Evolutionary conservation across 768 basidiomycete species (phyloP).

Genomic region (Boletus subparvulus): DNA sequence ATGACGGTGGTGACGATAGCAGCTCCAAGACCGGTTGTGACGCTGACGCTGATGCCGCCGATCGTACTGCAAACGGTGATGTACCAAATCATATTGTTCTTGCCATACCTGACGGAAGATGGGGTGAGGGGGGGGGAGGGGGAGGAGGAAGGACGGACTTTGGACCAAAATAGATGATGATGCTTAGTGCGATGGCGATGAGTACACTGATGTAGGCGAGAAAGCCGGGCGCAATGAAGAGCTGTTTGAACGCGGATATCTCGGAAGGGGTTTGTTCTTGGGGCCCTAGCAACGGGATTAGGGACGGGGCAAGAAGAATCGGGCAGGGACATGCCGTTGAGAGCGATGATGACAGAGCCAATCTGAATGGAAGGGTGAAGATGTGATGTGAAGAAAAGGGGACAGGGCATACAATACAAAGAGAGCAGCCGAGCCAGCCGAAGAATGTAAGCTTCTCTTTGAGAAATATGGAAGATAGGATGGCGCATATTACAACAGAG

Average conservation of each 20-base stretch:
- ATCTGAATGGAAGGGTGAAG: conserved; percentile 42
- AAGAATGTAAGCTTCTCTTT: conserved; percentile 93
- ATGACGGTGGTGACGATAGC: conserved; percentile 79
- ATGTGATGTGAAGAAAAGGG: neutral
- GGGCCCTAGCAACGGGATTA: conserved; percentile 47
- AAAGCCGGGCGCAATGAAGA: conserved; percentile 86
- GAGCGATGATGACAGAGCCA: conserved; percentile 85
- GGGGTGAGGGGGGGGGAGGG: neutral
- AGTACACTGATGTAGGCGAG: conserved; percentile 65
- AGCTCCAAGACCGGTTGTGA: conserved; percentile 90
- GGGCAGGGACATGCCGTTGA: conserved; percentile 60
- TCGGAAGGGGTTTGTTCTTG: conserved; percentile 67
- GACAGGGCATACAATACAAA: conserved; percentile 73
- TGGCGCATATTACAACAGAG: conserved; percentile 93
- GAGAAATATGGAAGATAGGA: conserved; percentile 90
- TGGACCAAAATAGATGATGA: conserved; percentile 82
- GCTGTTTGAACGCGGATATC: conserved; percentile 67
- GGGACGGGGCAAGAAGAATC: neutral
- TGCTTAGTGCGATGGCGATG: conserved; percentile 61
- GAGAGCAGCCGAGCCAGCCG: conserved; percentile 91
- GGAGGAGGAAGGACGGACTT: conserved; percentile 42
- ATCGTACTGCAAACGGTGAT: conserved; percentile 95
- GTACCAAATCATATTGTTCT: conserved; percentile 93
- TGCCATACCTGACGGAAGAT: conserved; percentile 61
- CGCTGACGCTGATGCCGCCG: conserved; percentile 91